These are phyloP conservation scores for Pirum gemmata DNA, from an alignment of 78 protist genomes.

Conservation along the genomic window DNA sequence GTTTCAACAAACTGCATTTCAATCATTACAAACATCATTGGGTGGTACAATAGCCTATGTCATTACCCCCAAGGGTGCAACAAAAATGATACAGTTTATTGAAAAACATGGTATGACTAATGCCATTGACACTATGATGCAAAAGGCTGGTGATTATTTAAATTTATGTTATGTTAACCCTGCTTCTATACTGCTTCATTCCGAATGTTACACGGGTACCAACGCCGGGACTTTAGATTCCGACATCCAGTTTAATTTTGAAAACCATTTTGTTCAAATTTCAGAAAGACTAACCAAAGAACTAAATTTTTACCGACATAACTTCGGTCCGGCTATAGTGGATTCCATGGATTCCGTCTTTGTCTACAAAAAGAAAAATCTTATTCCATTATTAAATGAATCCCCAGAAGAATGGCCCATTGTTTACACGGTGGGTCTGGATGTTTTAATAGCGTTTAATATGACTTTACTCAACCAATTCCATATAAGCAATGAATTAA, in stretches of 20 bases:
- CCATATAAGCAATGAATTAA: too few relatives aligned
- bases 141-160: not conserved
- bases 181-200: not conserved
- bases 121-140: not conserved
- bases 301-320: too few relatives aligned
- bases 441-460: too few relatives aligned
- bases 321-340: too few relatives aligned
- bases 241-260: not conserved
- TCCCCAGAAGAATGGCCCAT: too few relatives aligned
- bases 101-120: not conserved
- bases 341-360: too few relatives aligned
- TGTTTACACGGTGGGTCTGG: too few relatives aligned
- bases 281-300: not conserved
- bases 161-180: not conserved
- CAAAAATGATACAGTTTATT: not conserved
- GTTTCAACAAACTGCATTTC: not conserved
- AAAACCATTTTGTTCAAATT: not conserved
- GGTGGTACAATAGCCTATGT: not conserved
- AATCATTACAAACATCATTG: not conserved
- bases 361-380: too few relatives aligned
- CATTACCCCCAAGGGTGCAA: not conserved
- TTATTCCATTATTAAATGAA: too few relatives aligned
- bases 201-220: not conserved
- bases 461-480: too few relatives aligned
- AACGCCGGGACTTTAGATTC: not conserved